Percentiles rank a stretch among this genome's conserved stretches.
Evolutionary conservation across 2,329 filamentous ascomycete species (phyloP).

Genomic region (Aspergillus sp.): DNA sequence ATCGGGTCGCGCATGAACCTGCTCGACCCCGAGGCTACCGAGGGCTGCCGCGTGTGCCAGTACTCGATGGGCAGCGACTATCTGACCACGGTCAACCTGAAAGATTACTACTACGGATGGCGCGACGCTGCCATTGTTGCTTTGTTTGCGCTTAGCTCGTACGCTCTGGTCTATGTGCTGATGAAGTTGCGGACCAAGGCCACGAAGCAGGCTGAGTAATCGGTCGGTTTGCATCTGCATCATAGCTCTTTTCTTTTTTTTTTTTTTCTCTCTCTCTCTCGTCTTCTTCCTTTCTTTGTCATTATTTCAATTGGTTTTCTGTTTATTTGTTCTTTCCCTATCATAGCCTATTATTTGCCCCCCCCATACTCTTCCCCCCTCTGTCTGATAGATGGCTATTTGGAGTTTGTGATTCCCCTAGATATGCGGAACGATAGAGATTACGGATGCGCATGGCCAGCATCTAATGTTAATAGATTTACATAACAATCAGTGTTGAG

Average conservation of each 20-base stretch:
- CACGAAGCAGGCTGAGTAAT: conserved; percentile 34
- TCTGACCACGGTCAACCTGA: conserved; percentile 53
- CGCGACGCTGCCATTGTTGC: conserved; percentile 11
- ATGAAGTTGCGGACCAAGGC: conserved; percentile 39
- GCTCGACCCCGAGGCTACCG: conserved; percentile 58
- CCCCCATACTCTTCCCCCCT: neutral
- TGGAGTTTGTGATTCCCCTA: neutral
- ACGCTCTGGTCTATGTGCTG: conserved; percentile 23
- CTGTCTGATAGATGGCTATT: neutral
- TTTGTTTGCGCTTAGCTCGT: conserved; percentile 12
- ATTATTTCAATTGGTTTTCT: no score
- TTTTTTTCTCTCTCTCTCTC: neutral
- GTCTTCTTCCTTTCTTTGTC: neutral
- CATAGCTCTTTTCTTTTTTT: neutral
- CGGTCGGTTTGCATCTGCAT: neutral
- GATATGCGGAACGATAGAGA: neutral
- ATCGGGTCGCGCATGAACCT: conserved; percentile 54
- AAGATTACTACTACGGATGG: conserved; percentile 15
- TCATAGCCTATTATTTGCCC: neutral
- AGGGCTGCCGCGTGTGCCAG: conserved; percentile 60
- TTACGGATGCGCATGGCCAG: neutral
- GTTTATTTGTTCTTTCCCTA: neutral
- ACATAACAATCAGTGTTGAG: neutral
- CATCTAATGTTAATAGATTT: neutral
- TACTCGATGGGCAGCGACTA: conserved; percentile 61